Percentiles rank a stretch among this genome's conserved stretches.
Evolutionary conservation across 441 rosid species (phyloP).

Genomic region (Adansonia madagascariensis): DNA sequence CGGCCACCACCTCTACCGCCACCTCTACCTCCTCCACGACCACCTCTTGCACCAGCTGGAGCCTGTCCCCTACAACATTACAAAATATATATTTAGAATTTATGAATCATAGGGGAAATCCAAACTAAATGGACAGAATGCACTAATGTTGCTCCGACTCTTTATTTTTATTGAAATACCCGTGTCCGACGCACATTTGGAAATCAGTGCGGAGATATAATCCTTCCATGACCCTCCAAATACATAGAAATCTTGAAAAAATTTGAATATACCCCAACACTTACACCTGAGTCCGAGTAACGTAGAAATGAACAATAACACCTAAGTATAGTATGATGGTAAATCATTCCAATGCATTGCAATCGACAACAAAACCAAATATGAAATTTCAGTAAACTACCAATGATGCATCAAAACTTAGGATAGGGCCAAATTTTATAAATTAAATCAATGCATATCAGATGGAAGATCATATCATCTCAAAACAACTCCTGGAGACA

Average conservation of each 20-base stretch:
- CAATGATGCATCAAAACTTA: neutral
- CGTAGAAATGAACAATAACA: too few species aligned
- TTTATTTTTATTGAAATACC: too few species aligned
- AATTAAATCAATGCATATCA: neutral
- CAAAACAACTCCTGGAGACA: neutral
- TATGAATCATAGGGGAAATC: neutral
- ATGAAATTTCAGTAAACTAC: neutral
- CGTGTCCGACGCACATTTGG: too few species aligned
- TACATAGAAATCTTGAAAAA: too few species aligned
- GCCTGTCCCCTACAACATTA: conserved; percentile 51
- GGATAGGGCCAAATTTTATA: neutral
- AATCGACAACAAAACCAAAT: too few species aligned
- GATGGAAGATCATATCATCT: too few species aligned
- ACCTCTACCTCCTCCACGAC: conserved; percentile 65
- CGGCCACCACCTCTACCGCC: conserved; percentile 53
- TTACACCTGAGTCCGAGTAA: too few species aligned
- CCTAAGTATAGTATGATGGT: too few species aligned
- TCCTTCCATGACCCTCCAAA: too few species aligned
- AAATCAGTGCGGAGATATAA: too few species aligned
- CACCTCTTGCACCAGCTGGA: conserved; percentile 49
- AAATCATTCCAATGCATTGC: too few species aligned
- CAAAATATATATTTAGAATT: conserved; percentile 3
- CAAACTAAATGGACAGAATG: neutral
- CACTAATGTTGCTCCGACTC: neutral
- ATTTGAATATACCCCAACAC: too few species aligned